phyloP scores from a whole-genome alignment of 208 protist genomes.

The Herpetomonas samuelpessoai region DNA sequence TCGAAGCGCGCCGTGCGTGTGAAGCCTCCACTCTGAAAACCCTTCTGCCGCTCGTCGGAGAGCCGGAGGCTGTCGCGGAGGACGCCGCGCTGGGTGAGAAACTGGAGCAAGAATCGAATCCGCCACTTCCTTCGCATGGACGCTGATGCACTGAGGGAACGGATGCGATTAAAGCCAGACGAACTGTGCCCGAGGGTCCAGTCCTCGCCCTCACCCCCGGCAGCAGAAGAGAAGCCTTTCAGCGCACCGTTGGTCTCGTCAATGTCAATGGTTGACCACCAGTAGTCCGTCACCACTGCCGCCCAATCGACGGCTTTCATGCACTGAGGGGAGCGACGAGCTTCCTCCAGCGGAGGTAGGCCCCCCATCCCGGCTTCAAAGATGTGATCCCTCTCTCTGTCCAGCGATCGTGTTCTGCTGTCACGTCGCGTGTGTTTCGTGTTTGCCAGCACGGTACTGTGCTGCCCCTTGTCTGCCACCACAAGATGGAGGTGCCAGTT shows the following conservation, averaged over 20 bases:
- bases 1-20: slow-evolving; percentile 53
- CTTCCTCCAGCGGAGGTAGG: neutral
- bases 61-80: slow-evolving; percentile 28
- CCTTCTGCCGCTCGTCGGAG: neutral
- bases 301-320: neutral
- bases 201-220: neutral
- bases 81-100: slow-evolving; percentile 30
- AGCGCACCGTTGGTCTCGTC: neutral
- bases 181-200: neutral
- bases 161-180: slow-evolving; percentile 26
- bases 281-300: neutral
- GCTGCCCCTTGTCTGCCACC: too few species aligned
- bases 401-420: neutral
- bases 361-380: neutral
- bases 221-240: too few species aligned
- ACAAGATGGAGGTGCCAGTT: slow-evolving; percentile 24
- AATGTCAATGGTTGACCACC: neutral
- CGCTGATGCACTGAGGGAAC: slow-evolving; percentile 20
- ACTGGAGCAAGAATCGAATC: slow-evolving; percentile 34
- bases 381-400: neutral
- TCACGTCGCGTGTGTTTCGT: too few species aligned
- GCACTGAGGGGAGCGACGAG: neutral
- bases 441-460: too few species aligned
- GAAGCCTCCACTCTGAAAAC: slow-evolving; percentile 11
- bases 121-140: slow-evolving; percentile 22